These are phyloP conservation scores for Conoideocrella luteorostrata DNA, from an alignment of 2,329 filamentous ascomycete species.

Conservation along the genomic window DNA sequence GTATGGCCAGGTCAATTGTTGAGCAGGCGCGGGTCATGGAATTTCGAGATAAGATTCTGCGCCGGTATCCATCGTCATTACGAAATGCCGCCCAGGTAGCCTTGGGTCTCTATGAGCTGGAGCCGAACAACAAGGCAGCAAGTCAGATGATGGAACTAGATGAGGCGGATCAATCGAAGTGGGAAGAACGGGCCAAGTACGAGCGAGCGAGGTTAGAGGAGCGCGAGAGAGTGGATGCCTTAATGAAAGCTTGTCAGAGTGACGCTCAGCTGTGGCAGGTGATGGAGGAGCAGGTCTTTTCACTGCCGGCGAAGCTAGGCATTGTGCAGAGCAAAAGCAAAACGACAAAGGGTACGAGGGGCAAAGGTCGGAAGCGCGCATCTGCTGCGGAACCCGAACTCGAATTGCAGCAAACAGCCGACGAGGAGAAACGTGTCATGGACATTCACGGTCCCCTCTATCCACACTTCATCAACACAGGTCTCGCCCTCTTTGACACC, in stretches of 20 bases:
- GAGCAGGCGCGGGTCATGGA: conserved; percentile 26
- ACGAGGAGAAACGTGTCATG: conserved; percentile 34
- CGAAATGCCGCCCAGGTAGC: conserved; percentile 33
- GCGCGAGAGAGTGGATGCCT: conserved; percentile 42
- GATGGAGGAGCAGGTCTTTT: conserved; percentile 61
- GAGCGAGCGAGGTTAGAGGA: conserved; percentile 38
- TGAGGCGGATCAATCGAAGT: conserved; percentile 23
- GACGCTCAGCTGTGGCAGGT: conserved; percentile 63
- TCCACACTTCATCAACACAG: conserved; percentile 52
- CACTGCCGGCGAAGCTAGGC: conserved; percentile 49
- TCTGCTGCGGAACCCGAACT: background rate
- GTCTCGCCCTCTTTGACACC: conserved; percentile 49
- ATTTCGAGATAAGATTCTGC: conserved; percentile 29
- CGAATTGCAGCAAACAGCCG: conserved; percentile 2
- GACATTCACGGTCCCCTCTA: conserved; percentile 59
- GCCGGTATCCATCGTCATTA: conserved; percentile 32
- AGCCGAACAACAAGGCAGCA: conserved; percentile 19
- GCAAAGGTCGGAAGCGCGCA: background rate
- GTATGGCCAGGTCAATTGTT: conserved; percentile 21
- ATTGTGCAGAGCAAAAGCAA: conserved; percentile 24
- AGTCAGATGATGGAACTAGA: conserved; percentile 23
- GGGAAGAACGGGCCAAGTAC: conserved; percentile 27
- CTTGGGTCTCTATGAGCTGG: conserved; percentile 30
- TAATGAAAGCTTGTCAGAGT: conserved; percentile 49
- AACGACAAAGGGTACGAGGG: conserved; percentile 9